Evolutionary conservation across 2,329 filamentous ascomycete genomes (phyloP).

Genomic region (Dothideomycetidae sp.): DNA sequence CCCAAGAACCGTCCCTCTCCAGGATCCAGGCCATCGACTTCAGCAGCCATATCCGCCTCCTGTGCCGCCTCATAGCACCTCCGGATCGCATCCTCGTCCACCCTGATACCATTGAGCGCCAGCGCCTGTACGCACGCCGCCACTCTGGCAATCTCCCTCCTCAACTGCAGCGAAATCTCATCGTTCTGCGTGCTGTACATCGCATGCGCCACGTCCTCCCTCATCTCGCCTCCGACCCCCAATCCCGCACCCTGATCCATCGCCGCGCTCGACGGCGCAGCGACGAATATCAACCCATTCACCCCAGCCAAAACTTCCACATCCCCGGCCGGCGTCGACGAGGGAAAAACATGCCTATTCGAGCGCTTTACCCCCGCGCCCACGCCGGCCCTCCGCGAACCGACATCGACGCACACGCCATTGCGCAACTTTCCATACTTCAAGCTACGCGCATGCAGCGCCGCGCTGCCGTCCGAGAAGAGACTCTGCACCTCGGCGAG

Average conservation of each 20-base stretch:
- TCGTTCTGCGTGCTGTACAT: constrained; percentile 97
- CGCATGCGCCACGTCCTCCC: constrained; percentile 70
- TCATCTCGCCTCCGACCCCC: constrained; percentile 60
- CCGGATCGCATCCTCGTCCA: constrained; percentile 82
- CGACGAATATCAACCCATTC: constrained; percentile 75
- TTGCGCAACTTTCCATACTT: constrained; percentile 95
- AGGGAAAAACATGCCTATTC: constrained; percentile 75
- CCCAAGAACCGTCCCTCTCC: constrained; percentile 26
- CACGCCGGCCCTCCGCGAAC: constrained; percentile 53
- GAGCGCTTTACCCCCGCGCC: constrained; percentile 56
- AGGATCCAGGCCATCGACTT: constrained; percentile 39
- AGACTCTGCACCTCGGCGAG: constrained; percentile 90
- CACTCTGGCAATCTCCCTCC: constrained; percentile 77
- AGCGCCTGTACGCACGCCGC: constrained; percentile 69
- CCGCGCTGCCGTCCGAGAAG: constrained; percentile 71
- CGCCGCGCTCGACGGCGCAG: constrained; percentile 41
- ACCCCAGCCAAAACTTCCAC: constrained; percentile 85
- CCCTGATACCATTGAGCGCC: constrained; percentile 65
- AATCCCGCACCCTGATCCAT: constrained; percentile 39
- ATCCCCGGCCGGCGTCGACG: constrained; percentile 50
- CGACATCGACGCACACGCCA: constrained; percentile 72
- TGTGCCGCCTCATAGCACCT: constrained; percentile 70
- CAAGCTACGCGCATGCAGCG: constrained; percentile 75
- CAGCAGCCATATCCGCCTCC: constrained; percentile 46
- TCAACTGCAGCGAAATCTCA: constrained; percentile 57